Evolutionary conservation across 2,329 filamentous ascomycete species (phyloP), one percentile per base, ranked within the genome.

Genomic region (Allantophomopsis lycopodina): DNA sequence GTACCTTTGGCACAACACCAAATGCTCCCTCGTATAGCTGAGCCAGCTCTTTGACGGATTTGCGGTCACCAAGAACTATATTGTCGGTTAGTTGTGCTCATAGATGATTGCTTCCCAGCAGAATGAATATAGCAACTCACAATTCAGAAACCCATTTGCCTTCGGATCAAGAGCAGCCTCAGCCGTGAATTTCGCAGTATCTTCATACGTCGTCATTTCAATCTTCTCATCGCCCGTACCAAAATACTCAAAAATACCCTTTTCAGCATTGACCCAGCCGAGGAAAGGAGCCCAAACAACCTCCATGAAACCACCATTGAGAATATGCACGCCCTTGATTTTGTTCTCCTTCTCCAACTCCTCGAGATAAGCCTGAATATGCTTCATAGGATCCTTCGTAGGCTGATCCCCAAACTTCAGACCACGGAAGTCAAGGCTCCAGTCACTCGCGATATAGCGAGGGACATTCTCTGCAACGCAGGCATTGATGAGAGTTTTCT

Each of bases 401-500:
- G 20, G 20, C 20, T 21, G 20, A 8, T 21, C 20, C 20, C 20
- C 20, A 8, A 21, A 5, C 20, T 21, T 5, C 8, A 21, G 20
- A 5, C 20, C 20, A 8, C 20, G 20, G 20, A 21, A 21, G 5
- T 21, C 8, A 21, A 21, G 20, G 20, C 20, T 21, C 5, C 8
- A 21, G 20, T 21, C 20, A 8, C 20, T 21, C 20, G 8, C 5
- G 8, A 21, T 21, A 21, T 21, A 21, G 8, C 20, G 20, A 5
- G 20, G 20, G 5, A 21, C 20, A 21, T 21, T 8, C 8, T 50
- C 53, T 2, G 41, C 49, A 2, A 57, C 56, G 41, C 60, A 62
- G 2, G 57, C 55, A 41, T 65, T 62, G 28, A 66, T 58, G 5
- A 66, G 53, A 0, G 50, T 33, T 38, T 62, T 63, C 41, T 65